phyloP scores from a whole-genome alignment of 2,329 filamentous ascomycete species.

The Epichloe festucae region DNA sequence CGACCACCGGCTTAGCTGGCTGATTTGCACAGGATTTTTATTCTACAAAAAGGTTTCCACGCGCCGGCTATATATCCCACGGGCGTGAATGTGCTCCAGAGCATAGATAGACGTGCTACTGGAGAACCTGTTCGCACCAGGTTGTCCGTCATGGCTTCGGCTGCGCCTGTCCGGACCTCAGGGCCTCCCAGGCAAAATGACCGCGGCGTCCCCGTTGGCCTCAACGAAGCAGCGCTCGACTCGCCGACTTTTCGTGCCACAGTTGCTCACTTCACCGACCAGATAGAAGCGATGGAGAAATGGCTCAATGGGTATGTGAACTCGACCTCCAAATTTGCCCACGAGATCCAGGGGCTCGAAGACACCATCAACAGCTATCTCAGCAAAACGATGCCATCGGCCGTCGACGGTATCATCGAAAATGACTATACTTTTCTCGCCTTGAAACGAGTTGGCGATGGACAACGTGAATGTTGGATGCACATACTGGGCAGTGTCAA shows the following conservation, averaged over 20 bases:
- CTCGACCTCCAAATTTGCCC: conserved; percentile 40
- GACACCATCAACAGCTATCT: conserved; percentile 67
- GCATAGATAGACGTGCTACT: conserved; percentile 3
- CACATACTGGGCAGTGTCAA: conserved; percentile 61
- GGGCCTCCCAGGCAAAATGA: conserved; percentile 9
- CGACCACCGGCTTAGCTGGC: no score
- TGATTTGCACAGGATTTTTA: no score
- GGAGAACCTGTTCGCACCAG: neutral
- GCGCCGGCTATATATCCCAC: neutral
- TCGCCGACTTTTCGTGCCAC: conserved; percentile 90
- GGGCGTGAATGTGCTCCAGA: neutral
- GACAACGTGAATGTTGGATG: conserved; percentile 77
- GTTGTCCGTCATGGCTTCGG: conserved; percentile 10
- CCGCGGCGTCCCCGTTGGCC: conserved; percentile 56
- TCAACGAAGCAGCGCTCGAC: conserved; percentile 93
- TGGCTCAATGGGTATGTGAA: conserved; percentile 63
- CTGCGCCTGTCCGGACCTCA: conserved; percentile 3
- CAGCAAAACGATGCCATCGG: conserved; percentile 58
- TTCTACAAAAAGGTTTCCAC: neutral
- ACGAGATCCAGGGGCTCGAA: conserved; percentile 62
- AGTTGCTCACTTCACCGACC: conserved; percentile 75
- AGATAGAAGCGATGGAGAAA: conserved; percentile 79
- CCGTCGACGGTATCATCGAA: conserved; percentile 78
- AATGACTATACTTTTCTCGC: conserved; percentile 90
- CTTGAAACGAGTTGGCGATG: conserved; percentile 73